A percentile compares a stretch with the other conserved stretches of the same genome.
Conservation (phyloP, 495 filamentous ascomycete species). For the Xylaria acuta region DNA sequence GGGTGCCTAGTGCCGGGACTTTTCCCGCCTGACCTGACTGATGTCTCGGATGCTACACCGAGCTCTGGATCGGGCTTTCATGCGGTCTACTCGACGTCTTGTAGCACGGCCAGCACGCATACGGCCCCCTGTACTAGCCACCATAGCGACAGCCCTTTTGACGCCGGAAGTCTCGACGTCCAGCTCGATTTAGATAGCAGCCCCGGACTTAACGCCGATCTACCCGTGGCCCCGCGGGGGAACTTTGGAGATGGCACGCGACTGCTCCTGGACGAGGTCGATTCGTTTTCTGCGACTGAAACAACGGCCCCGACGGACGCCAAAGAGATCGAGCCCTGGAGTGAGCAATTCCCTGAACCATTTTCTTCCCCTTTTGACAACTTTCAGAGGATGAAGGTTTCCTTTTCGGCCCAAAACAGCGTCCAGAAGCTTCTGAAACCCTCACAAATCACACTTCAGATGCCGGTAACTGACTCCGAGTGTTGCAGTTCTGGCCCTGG, state of each 20-base stretch:
- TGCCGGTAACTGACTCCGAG: no score
- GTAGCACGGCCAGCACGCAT: neutral
- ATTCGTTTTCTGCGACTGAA: neutral
- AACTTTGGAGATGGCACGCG: neutral
- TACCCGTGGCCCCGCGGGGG: neutral
- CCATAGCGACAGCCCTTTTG: neutral
- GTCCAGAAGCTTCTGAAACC: no score
- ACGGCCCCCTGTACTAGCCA: neutral
- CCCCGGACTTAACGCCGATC: neutral
- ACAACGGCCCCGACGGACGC: neutral
- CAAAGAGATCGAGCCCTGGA: slow-evolving; percentile 12
- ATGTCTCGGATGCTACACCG: neutral
- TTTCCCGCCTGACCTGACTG: neutral
- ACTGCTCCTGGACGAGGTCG: neutral
- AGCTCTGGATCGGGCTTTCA: slow-evolving; percentile 1
- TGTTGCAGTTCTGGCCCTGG: neutral
- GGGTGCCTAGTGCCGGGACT: neutral
- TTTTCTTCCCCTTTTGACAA: no score
- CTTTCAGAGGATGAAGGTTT: no score
- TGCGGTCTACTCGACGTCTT: neutral
- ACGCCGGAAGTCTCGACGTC: neutral
- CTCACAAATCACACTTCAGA: no score
- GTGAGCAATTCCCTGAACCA: no score
- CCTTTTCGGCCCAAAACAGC: no score
- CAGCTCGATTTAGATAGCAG: slow-evolving; percentile 12